Percentiles rank a stretch among this genome's conserved stretches.
These are phyloP conservation scores for Euphorbia lathyris DNA, from an alignment of 345 rosid genomes.

Conservation along the genomic window DNA sequence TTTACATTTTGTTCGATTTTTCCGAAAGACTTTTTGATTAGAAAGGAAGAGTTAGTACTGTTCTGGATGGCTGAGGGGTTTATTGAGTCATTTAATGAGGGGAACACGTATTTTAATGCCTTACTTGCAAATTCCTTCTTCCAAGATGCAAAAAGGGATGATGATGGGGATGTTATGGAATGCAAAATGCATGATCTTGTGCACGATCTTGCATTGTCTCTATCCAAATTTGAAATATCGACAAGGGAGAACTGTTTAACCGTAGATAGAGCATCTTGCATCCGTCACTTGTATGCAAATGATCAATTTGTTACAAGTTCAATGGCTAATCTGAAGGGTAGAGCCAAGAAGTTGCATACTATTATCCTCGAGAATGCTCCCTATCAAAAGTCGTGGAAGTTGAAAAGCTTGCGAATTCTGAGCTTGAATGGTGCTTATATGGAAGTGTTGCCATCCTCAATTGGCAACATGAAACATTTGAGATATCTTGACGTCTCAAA, in stretches of 20 bases:
- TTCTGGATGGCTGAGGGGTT: conserved; percentile 20
- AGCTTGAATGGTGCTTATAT: not conserved
- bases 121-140: conserved; percentile 26
- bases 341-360: not conserved
- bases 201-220: conserved; percentile 24
- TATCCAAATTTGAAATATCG: conserved; percentile 14
- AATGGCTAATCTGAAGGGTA: not conserved
- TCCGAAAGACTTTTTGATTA: not conserved
- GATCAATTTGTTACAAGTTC: too few species aligned
- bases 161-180: not conserved
- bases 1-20: conserved; percentile 17
- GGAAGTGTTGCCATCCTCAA: conserved; percentile 8
- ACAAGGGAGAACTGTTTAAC: not conserved
- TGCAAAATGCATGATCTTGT: conserved; percentile 34
- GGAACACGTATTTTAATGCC: conserved; percentile 18
- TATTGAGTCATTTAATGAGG: not conserved
- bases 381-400: not conserved
- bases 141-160: conserved; percentile 19
- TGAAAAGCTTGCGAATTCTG: not conserved
- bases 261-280: not conserved
- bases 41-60: not conserved
- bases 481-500: conserved; percentile 23
- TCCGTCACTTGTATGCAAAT: not conserved
- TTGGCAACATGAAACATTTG: conserved; percentile 19
- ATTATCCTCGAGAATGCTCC: not conserved